Evolutionary conservation across 495 filamentous ascomycete genomes (phyloP), one percentile per base, ranked within the genome.

Genomic region (Penicillium coprophilum): DNA sequence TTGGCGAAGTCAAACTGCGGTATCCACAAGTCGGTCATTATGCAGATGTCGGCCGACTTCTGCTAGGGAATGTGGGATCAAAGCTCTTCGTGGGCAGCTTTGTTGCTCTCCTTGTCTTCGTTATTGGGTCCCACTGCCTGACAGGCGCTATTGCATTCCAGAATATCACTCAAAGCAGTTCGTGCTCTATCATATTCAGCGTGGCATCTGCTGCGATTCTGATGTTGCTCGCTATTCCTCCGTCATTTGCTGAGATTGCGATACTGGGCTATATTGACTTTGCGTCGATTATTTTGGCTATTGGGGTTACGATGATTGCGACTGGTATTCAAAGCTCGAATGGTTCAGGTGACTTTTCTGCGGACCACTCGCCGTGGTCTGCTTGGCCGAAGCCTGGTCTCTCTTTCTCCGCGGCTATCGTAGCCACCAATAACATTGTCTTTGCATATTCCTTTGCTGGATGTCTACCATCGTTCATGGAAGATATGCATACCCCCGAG

Each of bases 71-170:
- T 28, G 69, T 79, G 30, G 85, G 85, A 0, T 82, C 82, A 50
- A 81, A 85, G 59, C 52, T 90, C 20, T 71, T 84, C 56, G 79
- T 81, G 19, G 68, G 69, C 44, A 82, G 81, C 62, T 83, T 86
- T 56, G 68, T 79, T 12, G 60, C 85, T 30, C 82, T 87, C 53
- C 76, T 90, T 28, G 61, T 84, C 31, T 88, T 90, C 69, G 80
- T 87, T 45, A 82, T 86, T 58, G 87, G 79, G 27, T 86, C 85
- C 5, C 88, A 91, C 63, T 78, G 87, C 57, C 70, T 89, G 36
- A 86, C 84, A 0, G 87, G 87, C 56, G 81, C 80, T 17, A 87
- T 90, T 66, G 82, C 82, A 58, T 80, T 88, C 61, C 80, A 82
- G 41, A 80, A 72, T 45, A 72, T 90, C 23, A 81, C 83, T 3